Evolutionary conservation across 1,284 basidiomycete species (phyloP).

Genomic region (Naganishia albida): DNA sequence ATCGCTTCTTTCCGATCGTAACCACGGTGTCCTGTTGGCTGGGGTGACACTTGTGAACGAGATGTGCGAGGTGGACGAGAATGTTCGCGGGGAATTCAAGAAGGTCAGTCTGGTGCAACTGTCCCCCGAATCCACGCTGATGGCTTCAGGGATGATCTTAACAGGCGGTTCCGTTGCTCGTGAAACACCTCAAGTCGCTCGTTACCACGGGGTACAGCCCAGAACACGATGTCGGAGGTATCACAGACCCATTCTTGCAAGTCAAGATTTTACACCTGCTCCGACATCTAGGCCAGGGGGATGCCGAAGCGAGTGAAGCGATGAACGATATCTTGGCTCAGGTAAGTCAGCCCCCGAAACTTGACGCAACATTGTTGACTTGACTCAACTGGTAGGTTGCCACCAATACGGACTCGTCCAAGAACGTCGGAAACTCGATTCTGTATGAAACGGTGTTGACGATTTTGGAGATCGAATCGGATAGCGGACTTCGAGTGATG

Average conservation of each 20-base stretch:
- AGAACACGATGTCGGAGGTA: slow-evolving; percentile 98
- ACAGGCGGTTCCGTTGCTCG: slow-evolving; percentile 87
- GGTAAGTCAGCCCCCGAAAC: slow-evolving; percentile 53
- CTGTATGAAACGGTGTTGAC: slow-evolving; percentile 97
- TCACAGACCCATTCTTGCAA: slow-evolving; percentile 98
- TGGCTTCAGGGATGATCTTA: not conserved
- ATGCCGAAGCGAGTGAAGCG: slow-evolving; percentile 82
- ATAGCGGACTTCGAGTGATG: slow-evolving; percentile 94
- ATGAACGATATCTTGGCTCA: slow-evolving; percentile 99
- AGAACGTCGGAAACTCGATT: slow-evolving; percentile 98
- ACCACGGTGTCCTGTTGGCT: slow-evolving; percentile 92
- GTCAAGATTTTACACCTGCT: slow-evolving; percentile 95
- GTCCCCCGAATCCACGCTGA: not conserved
- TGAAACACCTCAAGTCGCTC: slow-evolving; percentile 91
- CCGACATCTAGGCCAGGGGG: slow-evolving; percentile 80
- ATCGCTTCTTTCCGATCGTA: slow-evolving; percentile 88
- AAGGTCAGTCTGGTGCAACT: slow-evolving; percentile 60
- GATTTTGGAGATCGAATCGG: slow-evolving; percentile 97
- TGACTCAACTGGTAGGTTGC: slow-evolving; percentile 67
- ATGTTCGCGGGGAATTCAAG: slow-evolving; percentile 79
- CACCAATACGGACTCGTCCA: slow-evolving; percentile 95
- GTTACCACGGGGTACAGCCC: slow-evolving; percentile 97
- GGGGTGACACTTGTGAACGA: slow-evolving; percentile 93
- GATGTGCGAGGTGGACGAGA: slow-evolving; percentile 80
- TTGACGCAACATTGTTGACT: not conserved